A percentile compares a stretch with the other conserved stretches of the same genome.
These are phyloP conservation scores for Venturia nashicola DNA, from an alignment of 2,329 filamentous ascomycete species.

Conservation along the genomic window DNA sequence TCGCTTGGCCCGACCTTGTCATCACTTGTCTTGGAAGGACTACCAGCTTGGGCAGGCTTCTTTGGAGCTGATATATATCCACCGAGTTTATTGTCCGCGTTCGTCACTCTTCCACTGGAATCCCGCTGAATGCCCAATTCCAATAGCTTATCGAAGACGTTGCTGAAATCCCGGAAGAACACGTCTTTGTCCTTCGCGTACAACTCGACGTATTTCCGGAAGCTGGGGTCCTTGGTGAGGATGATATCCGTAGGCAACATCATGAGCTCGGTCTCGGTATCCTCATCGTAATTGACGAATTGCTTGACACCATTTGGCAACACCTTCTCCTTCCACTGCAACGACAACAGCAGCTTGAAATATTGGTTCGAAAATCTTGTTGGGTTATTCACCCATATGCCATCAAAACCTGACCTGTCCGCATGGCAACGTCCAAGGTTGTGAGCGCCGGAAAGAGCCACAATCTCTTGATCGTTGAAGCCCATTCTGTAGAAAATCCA, in stretches of 20 bases:
- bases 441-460: constrained; percentile 44
- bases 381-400: constrained; percentile 48
- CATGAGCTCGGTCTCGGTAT: constrained; percentile 46
- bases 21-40: constrained; percentile 21
- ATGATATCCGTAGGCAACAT: constrained; percentile 55
- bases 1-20: constrained; percentile 15
- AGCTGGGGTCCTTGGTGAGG: constrained; percentile 39
- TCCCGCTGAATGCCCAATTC: constrained; percentile 49
- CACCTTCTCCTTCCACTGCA: constrained; percentile 43
- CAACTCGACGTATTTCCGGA: constrained; percentile 43
- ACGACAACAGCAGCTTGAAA: constrained; percentile 38
- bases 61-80: constrained; percentile 46
- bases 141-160: constrained; percentile 47
- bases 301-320: constrained; percentile 41
- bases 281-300: constrained; percentile 48
- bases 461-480: constrained; percentile 48
- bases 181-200: constrained; percentile 50
- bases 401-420: constrained; percentile 45
- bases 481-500: constrained; percentile 48
- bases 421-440: constrained; percentile 44
- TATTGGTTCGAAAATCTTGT: constrained; percentile 47
- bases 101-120: constrained; percentile 37
- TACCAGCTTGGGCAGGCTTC: constrained; percentile 34
- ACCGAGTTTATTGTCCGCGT: constrained; percentile 45
- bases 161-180: constrained; percentile 49